Evolutionary conservation across 2,329 filamentous ascomycete genomes (phyloP).

Genomic region (Ophiostoma tasmaniense): DNA sequence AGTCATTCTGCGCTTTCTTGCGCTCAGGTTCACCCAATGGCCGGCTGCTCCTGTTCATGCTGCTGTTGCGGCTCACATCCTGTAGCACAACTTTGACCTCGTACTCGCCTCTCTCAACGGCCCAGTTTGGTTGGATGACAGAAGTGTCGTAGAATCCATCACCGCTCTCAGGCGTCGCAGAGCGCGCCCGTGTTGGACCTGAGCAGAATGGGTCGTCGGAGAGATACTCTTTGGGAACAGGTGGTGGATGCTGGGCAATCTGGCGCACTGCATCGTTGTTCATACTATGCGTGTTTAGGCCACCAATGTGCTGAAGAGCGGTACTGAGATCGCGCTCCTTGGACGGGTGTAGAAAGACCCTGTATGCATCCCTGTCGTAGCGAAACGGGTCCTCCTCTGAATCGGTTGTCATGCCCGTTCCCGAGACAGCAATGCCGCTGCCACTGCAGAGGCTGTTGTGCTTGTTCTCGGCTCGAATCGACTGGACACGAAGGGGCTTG

Average conservation of each 20-base stretch:
- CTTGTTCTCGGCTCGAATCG: slow-evolving; percentile 12
- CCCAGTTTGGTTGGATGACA: slow-evolving; percentile 18
- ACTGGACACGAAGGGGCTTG: slow-evolving; percentile 20
- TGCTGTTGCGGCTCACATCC: slow-evolving; percentile 7
- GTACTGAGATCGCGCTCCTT: slow-evolving; percentile 38
- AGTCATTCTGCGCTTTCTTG: background rate
- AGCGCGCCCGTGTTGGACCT: slow-evolving; percentile 5
- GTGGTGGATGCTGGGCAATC: background rate
- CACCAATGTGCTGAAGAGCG: slow-evolving; percentile 29
- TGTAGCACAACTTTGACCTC: slow-evolving; percentile 23
- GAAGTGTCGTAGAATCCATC: slow-evolving; percentile 18
- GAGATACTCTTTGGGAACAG: slow-evolving; percentile 13
- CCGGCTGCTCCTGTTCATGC: background rate
- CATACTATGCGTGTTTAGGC: slow-evolving; percentile 21
- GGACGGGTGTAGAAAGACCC: slow-evolving; percentile 30
- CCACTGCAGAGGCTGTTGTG: slow-evolving; percentile 20
- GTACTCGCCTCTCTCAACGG: slow-evolving; percentile 12
- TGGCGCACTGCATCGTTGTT: background rate
- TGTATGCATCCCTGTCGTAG: slow-evolving; percentile 36
- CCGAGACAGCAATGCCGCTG: slow-evolving; percentile 25
- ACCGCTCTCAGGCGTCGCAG: slow-evolving; percentile 14
- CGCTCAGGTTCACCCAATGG: background rate
- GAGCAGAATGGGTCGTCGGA: slow-evolving; percentile 6
- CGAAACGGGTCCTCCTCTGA: slow-evolving; percentile 38
- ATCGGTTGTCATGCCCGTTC: slow-evolving; percentile 25